phyloP scores from a whole-genome alignment of 345 rosid genomes.

The Gynandropsis gynandra region DNA sequence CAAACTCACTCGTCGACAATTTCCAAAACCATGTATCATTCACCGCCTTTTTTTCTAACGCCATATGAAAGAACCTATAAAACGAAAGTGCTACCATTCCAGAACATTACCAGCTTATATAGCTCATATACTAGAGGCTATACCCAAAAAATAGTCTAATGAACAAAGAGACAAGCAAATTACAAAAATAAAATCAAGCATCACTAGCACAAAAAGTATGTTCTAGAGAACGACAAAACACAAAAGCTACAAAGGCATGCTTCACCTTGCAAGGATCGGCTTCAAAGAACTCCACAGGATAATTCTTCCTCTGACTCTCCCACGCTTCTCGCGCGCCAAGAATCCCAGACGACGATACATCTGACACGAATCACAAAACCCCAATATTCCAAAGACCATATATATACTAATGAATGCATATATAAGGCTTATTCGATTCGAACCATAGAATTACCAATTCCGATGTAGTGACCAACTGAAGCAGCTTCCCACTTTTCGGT shows the following conservation, averaged over 20 bases:
- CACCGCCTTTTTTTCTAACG: too few species aligned
- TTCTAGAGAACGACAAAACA: not conserved
- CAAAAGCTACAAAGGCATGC: slow-evolving; percentile 15
- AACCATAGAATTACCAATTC: slow-evolving; percentile 46
- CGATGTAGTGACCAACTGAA: slow-evolving; percentile 63
- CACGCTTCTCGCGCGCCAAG: slow-evolving; percentile 56
- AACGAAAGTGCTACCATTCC: too few species aligned
- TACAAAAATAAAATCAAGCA: too few species aligned
- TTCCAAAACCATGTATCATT: too few species aligned
- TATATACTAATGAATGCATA: slow-evolving; percentile 1
- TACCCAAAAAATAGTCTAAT: too few species aligned
- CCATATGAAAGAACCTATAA: too few species aligned
- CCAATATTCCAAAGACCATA: not conserved
- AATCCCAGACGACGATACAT: slow-evolving; percentile 53
- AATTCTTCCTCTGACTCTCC: slow-evolving; percentile 67
- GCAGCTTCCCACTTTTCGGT: slow-evolving; percentile 73
- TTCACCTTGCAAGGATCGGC: slow-evolving; percentile 69
- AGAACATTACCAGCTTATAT: too few species aligned
- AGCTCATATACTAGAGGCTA: too few species aligned
- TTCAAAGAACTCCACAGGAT: slow-evolving; percentile 67
- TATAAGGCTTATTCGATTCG: not conserved
- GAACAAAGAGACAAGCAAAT: too few species aligned
- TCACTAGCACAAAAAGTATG: too few species aligned
- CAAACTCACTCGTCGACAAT: too few species aligned
- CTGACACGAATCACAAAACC: slow-evolving; percentile 23